A percentile compares a stretch with the other conserved stretches of the same genome.
phyloP scores from a whole-genome alignment of 306 rosid genomes.

The Betula pendula region DNA sequence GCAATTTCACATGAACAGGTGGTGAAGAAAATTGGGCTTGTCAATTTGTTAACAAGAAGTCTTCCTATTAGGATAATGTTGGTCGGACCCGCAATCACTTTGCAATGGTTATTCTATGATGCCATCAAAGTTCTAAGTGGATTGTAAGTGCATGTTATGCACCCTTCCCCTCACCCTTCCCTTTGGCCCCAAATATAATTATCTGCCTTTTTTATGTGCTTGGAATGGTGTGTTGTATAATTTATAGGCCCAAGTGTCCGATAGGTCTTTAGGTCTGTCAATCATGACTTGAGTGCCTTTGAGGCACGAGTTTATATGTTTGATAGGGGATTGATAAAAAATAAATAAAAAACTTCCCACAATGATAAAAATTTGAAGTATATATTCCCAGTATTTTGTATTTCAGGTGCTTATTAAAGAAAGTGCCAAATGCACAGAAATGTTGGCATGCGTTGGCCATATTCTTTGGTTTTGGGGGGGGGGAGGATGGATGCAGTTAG shows the following conservation, averaged over 20 bases:
- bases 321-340: neutral
- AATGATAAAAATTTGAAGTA: no score
- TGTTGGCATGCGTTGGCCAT: neutral
- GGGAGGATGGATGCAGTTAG: neutral
- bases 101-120: conserved; percentile 19
- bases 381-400: neutral
- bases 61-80: conserved; percentile 17
- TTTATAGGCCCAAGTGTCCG: neutral
- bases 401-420: neutral
- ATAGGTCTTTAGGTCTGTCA: neutral
- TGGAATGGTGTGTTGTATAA: neutral
- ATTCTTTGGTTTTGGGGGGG: neutral
- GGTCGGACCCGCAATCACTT: conserved; percentile 12
- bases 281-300: neutral
- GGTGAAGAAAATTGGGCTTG: conserved; percentile 11
- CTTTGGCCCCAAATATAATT: neutral
- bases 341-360: no score
- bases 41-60: conserved; percentile 13
- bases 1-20: neutral
- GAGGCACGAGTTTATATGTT: neutral
- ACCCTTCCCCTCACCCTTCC: neutral
- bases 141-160: neutral
- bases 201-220: neutral
- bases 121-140: conserved; percentile 10
- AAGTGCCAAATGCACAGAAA: neutral